phyloP scores from a whole-genome alignment of 2,329 filamentous ascomycete genomes.

The Corynespora cassiicola region DNA sequence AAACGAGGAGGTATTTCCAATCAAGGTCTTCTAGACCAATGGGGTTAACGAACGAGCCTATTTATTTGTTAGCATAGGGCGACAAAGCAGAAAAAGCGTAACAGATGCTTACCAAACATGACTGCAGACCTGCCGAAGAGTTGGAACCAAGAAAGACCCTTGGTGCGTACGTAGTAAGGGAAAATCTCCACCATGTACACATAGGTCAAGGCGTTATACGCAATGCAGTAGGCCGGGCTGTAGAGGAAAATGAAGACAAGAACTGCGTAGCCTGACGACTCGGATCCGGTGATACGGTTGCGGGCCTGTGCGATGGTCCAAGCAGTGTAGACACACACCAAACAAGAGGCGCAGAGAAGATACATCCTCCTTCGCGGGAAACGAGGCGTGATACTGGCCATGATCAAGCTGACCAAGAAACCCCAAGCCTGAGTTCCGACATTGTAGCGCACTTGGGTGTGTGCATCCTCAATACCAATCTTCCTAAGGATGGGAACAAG shows the following conservation, averaged over 20 bases:
- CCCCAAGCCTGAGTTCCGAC: constrained; percentile 67
- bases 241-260: constrained; percentile 61
- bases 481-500: constrained; percentile 67
- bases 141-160: constrained; percentile 64
- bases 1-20: constrained; percentile 71
- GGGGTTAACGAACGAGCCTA: constrained; percentile 65
- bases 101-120: constrained; percentile 53
- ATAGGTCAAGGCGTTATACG: constrained; percentile 65
- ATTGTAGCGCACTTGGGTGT: constrained; percentile 50
- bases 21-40: constrained; percentile 65
- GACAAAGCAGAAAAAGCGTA: background rate
- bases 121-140: constrained; percentile 66
- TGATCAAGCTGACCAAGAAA: constrained; percentile 62
- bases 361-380: constrained; percentile 64
- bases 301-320: constrained; percentile 56
- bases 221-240: constrained; percentile 61
- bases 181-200: constrained; percentile 61
- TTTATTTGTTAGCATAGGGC: background rate
- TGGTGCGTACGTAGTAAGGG: constrained; percentile 57
- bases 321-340: constrained; percentile 41
- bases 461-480: constrained; percentile 63
- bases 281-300: constrained; percentile 51
- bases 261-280: constrained; percentile 49
- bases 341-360: constrained; percentile 49
- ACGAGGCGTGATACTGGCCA: constrained; percentile 62